Percentiles rank a stretch among this genome's conserved stretches.
Conservation (phyloP, 805 yeast species). For the Hanseniaspora jakobsenii region DNA sequence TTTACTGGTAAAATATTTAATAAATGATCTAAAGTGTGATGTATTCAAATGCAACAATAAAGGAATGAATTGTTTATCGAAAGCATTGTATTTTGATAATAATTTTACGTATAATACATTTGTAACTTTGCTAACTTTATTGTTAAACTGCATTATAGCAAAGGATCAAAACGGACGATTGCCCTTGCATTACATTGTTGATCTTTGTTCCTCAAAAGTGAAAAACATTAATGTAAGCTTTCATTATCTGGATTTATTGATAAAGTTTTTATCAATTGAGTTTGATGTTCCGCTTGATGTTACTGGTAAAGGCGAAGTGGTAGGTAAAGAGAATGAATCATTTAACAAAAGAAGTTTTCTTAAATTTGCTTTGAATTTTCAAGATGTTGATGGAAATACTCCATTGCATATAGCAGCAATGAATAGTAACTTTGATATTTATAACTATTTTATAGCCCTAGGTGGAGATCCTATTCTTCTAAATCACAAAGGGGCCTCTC, state of each 20-base stretch:
- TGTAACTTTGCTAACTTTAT: constrained; percentile 42
- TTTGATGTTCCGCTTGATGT: constrained; percentile 7
- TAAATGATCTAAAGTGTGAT: constrained; percentile 48
- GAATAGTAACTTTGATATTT: constrained; percentile 26
- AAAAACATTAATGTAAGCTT: constrained; percentile 38
- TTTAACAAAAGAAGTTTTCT: constrained; percentile 31
- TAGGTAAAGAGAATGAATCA: constrained; percentile 23
- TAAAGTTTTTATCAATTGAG: constrained; percentile 31
- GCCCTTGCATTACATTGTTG: constrained; percentile 58
- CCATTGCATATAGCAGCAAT: constrained; percentile 63
- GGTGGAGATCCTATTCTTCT: constrained; percentile 26
- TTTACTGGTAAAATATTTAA: constrained; percentile 44
- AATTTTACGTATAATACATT: constrained; percentile 55
- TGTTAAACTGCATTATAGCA: constrained; percentile 54
- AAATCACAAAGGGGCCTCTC: constrained; percentile 26
- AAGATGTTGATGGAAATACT: constrained; percentile 74
- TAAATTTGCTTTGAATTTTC: constrained; percentile 55
- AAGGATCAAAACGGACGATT: constrained; percentile 64
- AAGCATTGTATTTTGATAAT: constrained; percentile 58
- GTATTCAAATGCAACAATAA: constrained; percentile 40
- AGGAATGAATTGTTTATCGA: constrained; percentile 62
- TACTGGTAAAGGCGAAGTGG: too few species aligned
- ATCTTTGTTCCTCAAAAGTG: constrained; percentile 38
- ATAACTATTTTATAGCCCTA: constrained; percentile 25
- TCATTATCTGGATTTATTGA: constrained; percentile 43